These are phyloP conservation scores for Geranium incanum DNA, from an alignment of 441 rosid species.

Conservation along the genomic window DNA sequence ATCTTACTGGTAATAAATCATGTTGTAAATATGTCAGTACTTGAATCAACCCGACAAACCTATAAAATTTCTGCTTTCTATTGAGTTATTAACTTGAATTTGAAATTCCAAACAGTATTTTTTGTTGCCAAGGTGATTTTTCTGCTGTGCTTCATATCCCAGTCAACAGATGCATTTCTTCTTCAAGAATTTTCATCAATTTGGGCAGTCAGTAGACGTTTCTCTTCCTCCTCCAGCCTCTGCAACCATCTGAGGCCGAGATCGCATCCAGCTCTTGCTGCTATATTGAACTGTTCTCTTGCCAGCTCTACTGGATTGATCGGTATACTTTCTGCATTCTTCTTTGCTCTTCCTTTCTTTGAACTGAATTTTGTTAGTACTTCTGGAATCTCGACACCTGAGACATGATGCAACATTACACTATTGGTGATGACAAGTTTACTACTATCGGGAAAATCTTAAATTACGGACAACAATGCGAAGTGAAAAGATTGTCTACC, in stretches of 20 bases:
- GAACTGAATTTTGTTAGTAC: slow-evolving; percentile 33
- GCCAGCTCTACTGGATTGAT: slow-evolving; percentile 53
- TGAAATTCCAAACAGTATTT: too few relatives aligned
- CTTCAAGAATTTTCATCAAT: background rate
- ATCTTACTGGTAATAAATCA: too few relatives aligned
- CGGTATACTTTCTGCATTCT: slow-evolving; percentile 19
- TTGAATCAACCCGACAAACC: too few relatives aligned
- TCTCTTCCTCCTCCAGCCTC: slow-evolving; percentile 76
- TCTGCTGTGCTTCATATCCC: background rate
- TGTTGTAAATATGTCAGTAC: too few relatives aligned
- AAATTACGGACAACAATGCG: background rate
- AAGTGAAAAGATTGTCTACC: background rate
- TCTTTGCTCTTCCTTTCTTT: slow-evolving; percentile 34
- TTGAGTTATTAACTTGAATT: too few relatives aligned
- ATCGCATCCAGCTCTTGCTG: slow-evolving; percentile 68
- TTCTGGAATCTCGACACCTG: slow-evolving; percentile 80
- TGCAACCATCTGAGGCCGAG: slow-evolving; percentile 74
- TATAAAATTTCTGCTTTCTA: too few relatives aligned
- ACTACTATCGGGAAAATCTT: background rate
- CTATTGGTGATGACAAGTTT: background rate
- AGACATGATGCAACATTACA: slow-evolving; percentile 9
- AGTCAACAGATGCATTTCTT: background rate
- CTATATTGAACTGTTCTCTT: slow-evolving; percentile 61
- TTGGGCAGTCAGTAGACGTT: slow-evolving; percentile 26
- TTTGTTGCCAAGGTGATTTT: too few relatives aligned